These are phyloP conservation scores for Ceratonia siliqua DNA, from an alignment of 306 rosid species.

Conservation along the genomic window DNA sequence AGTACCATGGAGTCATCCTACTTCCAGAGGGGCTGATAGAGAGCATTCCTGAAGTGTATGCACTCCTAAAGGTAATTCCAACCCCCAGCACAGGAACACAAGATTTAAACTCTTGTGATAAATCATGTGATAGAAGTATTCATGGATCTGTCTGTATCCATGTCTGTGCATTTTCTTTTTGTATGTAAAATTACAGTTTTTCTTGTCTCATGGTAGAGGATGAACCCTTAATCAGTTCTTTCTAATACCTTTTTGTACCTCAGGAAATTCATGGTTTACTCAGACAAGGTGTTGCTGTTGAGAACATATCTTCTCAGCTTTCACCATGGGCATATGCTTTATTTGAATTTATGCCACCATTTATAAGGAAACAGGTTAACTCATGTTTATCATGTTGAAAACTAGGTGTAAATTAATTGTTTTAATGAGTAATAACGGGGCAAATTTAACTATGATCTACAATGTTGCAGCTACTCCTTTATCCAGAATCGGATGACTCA, in stretches of 20 bases:
- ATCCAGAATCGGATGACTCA: constrained; percentile 98
- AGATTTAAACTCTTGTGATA: neutral
- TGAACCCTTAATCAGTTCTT: neutral
- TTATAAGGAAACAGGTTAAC: constrained; percentile 84
- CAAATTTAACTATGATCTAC: constrained; percentile 26
- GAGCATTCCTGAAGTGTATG: constrained; percentile 98
- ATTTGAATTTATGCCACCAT: constrained; percentile 91
- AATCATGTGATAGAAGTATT: neutral
- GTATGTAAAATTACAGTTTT: neutral
- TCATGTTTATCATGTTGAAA: neutral
- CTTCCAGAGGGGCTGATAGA: constrained; percentile 97
- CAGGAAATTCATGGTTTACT: constrained; percentile 95
- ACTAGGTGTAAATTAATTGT: neutral
- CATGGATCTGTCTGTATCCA: neutral
- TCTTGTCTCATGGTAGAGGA: neutral
- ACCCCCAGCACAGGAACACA: neutral
- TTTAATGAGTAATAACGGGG: neutral
- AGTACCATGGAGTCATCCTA: constrained; percentile 92
- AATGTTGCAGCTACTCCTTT: constrained; percentile 74
- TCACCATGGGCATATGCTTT: constrained; percentile 99
- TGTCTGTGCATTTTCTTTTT: constrained; percentile 8
- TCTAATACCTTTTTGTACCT: constrained; percentile 28
- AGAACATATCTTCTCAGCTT: constrained; percentile 76
- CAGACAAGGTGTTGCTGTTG: constrained; percentile 70
- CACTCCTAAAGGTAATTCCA: constrained; percentile 76